A percentile compares a stretch with the other conserved stretches of the same genome.
Conservation (phyloP, 768 basidiomycete genomes). For the Hydnomerulius pinastri region DNA sequence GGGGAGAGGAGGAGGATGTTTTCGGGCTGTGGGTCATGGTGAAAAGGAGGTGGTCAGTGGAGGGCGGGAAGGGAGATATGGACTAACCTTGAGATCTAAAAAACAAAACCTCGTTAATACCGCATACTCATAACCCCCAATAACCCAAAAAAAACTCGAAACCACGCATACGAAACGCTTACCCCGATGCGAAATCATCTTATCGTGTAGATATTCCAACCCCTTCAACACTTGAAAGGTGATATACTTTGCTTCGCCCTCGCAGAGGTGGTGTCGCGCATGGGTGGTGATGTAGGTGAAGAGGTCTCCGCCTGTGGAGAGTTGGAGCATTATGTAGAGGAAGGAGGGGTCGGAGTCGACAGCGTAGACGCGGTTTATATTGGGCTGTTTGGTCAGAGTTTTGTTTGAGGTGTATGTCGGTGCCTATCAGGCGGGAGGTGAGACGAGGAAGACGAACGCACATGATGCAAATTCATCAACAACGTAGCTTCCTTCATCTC, state of each 20-base stretch:
- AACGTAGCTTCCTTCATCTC: constrained; percentile 83
- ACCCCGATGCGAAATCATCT: constrained; percentile 81
- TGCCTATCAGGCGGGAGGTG: background rate
- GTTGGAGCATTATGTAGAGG: constrained; percentile 82
- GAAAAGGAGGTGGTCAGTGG: too few species aligned
- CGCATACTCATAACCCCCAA: background rate
- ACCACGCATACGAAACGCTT: constrained; percentile 15
- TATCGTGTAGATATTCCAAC: constrained; percentile 68
- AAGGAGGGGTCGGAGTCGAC: constrained; percentile 64
- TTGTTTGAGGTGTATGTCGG: too few species aligned
- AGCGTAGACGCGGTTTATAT: constrained; percentile 77
- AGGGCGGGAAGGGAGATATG: background rate
- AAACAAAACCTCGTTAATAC: background rate
- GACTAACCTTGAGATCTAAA: constrained; percentile 65
- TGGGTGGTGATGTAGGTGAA: constrained; percentile 80
- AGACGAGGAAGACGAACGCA: constrained; percentile 32
- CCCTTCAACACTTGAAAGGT: constrained; percentile 79
- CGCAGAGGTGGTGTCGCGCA: constrained; percentile 57
- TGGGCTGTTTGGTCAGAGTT: constrained; percentile 55
- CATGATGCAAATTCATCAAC: constrained; percentile 70
- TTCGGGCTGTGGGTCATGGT: constrained; percentile 64
- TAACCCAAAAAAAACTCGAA: background rate
- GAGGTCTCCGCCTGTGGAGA: constrained; percentile 86
- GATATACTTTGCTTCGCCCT: constrained; percentile 83
- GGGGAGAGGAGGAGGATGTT: constrained; percentile 78